These are phyloP conservation scores for Meyerozyma athensensis DNA, from an alignment of 1,139 yeast genomes.

Conservation along the genomic window DNA sequence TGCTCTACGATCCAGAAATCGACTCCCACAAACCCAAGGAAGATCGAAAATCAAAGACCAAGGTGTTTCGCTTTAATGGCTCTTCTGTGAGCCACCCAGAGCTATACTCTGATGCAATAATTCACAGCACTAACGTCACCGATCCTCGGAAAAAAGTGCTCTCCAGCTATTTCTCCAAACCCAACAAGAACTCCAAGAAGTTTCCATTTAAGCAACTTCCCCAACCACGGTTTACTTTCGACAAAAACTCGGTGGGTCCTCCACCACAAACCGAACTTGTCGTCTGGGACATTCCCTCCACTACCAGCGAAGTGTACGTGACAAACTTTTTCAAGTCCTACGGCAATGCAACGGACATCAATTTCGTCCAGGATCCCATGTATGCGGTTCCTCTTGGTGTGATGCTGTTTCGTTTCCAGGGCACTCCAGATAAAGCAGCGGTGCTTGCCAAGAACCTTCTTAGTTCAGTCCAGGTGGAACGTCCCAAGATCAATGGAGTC, in stretches of 20 bases:
- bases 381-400: constrained; percentile 81
- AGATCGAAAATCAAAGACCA: constrained; percentile 32
- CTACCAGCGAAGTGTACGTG: constrained; percentile 41
- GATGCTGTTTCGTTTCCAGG: constrained; percentile 61
- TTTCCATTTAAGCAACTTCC: constrained; percentile 46
- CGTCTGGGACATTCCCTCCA: constrained; percentile 58
- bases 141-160: constrained; percentile 36
- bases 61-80: constrained; percentile 35
- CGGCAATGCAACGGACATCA: constrained; percentile 57
- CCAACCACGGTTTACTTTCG: constrained; percentile 53
- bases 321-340: constrained; percentile 53
- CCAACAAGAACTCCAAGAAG: constrained; percentile 39
- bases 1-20: constrained; percentile 57
- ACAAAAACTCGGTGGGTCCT: constrained; percentile 70
- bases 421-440: constrained; percentile 52
- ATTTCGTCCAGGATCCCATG: constrained; percentile 62
- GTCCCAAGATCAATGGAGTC: constrained; percentile 38
- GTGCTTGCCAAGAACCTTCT: constrained; percentile 34
- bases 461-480: constrained; percentile 21
- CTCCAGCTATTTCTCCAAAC: constrained; percentile 33
- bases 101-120: neutral
- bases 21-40: constrained; percentile 20
- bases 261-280: constrained; percentile 70
- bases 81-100: constrained; percentile 1
- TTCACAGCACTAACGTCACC: constrained; percentile 10